phyloP scores from a whole-genome alignment of 2,329 filamentous ascomycete species.

The Fusarium nygamai region DNA sequence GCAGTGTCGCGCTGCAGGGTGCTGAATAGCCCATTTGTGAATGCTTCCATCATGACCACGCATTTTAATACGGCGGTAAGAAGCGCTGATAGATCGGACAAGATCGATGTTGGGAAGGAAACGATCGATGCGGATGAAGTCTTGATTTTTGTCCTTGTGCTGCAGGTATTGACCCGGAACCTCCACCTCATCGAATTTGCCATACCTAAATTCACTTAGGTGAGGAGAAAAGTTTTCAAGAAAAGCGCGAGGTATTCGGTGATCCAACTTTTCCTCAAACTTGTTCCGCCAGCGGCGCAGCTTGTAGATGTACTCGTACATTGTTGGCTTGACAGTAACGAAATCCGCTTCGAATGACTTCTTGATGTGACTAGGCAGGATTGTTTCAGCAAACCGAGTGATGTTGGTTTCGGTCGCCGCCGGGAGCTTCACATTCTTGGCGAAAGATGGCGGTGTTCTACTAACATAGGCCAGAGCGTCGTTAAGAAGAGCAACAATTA shows the following conservation, averaged over 20 bases:
- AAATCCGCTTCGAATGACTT: constrained; percentile 99
- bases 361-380: constrained; percentile 92
- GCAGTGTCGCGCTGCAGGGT: constrained; percentile 91
- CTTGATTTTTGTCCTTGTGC: constrained; percentile 98
- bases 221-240: constrained; percentile 90
- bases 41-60: constrained; percentile 96
- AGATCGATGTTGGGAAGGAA: constrained; percentile 96
- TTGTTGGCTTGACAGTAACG: constrained; percentile 92
- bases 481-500: constrained; percentile 97
- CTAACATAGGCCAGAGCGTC: constrained; percentile 94
- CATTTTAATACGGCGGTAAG: constrained; percentile 92
- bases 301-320: constrained; percentile 99
- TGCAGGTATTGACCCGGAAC: constrained; percentile 96
- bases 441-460: constrained; percentile 85
- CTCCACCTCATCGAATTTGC: constrained; percentile 98
- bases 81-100: constrained; percentile 88
- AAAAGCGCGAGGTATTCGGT: constrained; percentile 75
- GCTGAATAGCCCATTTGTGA: constrained; percentile 96
- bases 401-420: constrained; percentile 94
- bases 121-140: constrained; percentile 96
- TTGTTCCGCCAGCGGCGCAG: constrained; percentile 95
- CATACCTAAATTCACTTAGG: constrained; percentile 95
- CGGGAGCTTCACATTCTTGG: constrained; percentile 90
- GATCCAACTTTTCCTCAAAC: constrained; percentile 96
- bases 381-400: constrained; percentile 94